A percentile compares a stretch with the other conserved stretches of the same genome.
These are phyloP conservation scores for Hypoxylon rubiginosum DNA, from an alignment of 2,329 filamentous ascomycete genomes.

Conservation along the genomic window DNA sequence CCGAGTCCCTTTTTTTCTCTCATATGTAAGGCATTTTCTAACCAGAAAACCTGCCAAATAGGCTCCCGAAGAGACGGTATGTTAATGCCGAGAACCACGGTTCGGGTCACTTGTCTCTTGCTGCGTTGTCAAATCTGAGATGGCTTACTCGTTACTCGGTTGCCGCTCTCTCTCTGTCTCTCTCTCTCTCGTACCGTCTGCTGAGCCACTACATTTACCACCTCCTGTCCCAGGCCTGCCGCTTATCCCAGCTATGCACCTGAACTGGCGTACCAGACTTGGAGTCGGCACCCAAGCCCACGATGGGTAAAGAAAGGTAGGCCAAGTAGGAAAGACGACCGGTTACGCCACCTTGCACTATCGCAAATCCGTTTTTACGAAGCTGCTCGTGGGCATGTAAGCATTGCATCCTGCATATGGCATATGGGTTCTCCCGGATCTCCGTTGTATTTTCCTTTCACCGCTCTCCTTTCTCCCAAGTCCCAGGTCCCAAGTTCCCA, in stretches of 20 bases:
- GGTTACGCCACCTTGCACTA: slow-evolving; percentile 46
- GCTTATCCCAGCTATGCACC: slow-evolving; percentile 20
- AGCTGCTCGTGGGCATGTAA: slow-evolving; percentile 37
- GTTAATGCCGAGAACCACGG: slow-evolving; percentile 35
- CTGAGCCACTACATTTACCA: slow-evolving; percentile 17
- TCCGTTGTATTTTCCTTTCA: slow-evolving; percentile 38
- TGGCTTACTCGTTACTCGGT: slow-evolving; percentile 16
- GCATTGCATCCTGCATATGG: slow-evolving; percentile 34
- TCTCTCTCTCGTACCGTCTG: slow-evolving; percentile 7
- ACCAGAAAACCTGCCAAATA: too few species aligned
- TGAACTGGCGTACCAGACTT: slow-evolving; percentile 33
- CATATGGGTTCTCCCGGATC: slow-evolving; percentile 32
- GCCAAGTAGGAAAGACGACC: slow-evolving; percentile 39
- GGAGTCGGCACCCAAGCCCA: slow-evolving; percentile 27
- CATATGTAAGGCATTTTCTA: slow-evolving; percentile 12
- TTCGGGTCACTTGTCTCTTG: slow-evolving; percentile 34
- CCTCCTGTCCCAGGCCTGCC: slow-evolving; percentile 1
- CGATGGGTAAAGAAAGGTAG: slow-evolving; percentile 39
- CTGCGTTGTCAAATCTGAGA: slow-evolving; percentile 37
- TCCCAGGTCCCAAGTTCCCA: slow-evolving; percentile 11
- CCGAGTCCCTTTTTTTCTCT: slow-evolving; percentile 13
- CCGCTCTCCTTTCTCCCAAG: slow-evolving; percentile 26
- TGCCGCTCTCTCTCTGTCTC: too few species aligned
- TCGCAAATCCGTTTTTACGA: slow-evolving; percentile 44
- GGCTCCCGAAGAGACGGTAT: slow-evolving; percentile 26